Base-by-base conservation (phyloP, 306 rosid genomes). In the Arachis stenosperma region DNA sequence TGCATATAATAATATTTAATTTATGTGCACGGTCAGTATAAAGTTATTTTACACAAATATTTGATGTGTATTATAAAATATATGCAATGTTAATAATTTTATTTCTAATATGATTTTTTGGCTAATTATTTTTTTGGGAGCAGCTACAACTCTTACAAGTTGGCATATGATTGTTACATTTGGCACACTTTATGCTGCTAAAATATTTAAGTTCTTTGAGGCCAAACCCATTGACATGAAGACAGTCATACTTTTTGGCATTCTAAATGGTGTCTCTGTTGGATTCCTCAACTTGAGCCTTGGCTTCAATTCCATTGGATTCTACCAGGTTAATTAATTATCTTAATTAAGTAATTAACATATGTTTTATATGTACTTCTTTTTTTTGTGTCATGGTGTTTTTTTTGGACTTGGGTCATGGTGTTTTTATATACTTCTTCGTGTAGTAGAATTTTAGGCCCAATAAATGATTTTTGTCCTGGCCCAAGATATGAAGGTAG, bases 161-260 rank as follows among this genome's bases (percentile, higher is more conserved):
- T 94, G 99, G 99, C 99, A 94, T 88, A 80, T 94, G 62, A 83
- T 91, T 88, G 97, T 91, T 68, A 94, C 99, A 57, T 94, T 85
- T 66, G 88, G 97, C 82, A 94, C 99, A 6, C 99, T 94, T 42
- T 92, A 89, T 71, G 94, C 61, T 41, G 99, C 99, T 9, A 92
- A 86, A 58, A 90, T 96, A 6, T 71, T 94, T 44, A 89, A 88
- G 29, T 68, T 94, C 27, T 94, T 94, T 27, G 99, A 88, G 78
- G 54, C 81, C 60, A 94, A 94, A 60, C 79, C 97, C 6, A 52
- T 91, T 58, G 99, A 91, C 79, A 75, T 88, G 79, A 91, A 89
- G 84, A 94, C 97, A 0, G 90, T 91, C 8, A 76, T 84, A 81
- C 97, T 94, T 62, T 94, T 91, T 69, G 97, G 99, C 74, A 75